A percentile compares a stretch with the other conserved stretches of the same genome.
phyloP scores from a whole-genome alignment of 2,329 filamentous ascomycete species.

The Camillea tinctor region DNA sequence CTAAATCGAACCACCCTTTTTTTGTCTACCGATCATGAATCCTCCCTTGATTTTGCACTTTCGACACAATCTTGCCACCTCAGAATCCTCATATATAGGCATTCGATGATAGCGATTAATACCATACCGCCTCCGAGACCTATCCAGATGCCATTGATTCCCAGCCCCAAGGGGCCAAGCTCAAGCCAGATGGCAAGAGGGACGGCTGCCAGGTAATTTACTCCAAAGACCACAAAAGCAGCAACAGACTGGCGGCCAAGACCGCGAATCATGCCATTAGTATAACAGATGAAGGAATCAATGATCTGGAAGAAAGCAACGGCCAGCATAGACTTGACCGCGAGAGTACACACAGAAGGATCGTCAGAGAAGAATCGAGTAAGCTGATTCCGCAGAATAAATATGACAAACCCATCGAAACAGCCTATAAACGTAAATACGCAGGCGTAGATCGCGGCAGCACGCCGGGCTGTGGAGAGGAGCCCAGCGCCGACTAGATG shows the following conservation, averaged over 20 bases:
- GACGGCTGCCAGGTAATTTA: constrained; percentile 40
- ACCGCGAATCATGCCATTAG: constrained; percentile 39
- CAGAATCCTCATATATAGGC: constrained; percentile 33
- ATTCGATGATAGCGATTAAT: constrained; percentile 32
- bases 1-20: background rate
- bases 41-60: constrained; percentile 29
- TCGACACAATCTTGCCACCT: constrained; percentile 35
- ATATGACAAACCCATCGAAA: constrained; percentile 34
- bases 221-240: constrained; percentile 35
- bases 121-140: constrained; percentile 35
- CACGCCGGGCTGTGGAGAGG: constrained; percentile 32
- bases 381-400: constrained; percentile 31
- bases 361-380: constrained; percentile 35
- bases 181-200: constrained; percentile 40
- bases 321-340: constrained; percentile 31
- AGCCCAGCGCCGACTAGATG: constrained; percentile 41
- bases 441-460: constrained; percentile 31
- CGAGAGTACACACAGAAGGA: constrained; percentile 28
- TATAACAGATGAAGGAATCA: constrained; percentile 36
- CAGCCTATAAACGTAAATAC: constrained; percentile 34
- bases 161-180: constrained; percentile 31
- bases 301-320: constrained; percentile 36
- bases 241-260: constrained; percentile 39
- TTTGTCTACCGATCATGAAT: constrained; percentile 1
- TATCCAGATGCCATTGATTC: constrained; percentile 36